A percentile compares a stretch with the other conserved stretches of the same genome.
phyloP scores from a whole-genome alignment of 1,284 basidiomycete genomes.

The Trichosporon sp. region DNA sequence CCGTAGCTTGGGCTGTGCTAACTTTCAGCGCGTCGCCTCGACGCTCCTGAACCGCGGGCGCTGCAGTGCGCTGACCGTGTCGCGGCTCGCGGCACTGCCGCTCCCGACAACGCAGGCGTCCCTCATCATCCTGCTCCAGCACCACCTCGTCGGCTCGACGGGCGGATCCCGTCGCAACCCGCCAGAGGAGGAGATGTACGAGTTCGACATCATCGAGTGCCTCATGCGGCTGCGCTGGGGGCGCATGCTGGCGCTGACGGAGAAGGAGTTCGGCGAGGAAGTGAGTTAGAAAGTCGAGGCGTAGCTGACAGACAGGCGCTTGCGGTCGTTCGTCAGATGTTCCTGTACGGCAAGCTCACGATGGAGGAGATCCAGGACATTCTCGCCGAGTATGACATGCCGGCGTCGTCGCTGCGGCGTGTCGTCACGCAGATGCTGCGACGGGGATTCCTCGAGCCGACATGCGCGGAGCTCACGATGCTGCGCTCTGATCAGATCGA shows the following conservation, averaged over 20 bases:
- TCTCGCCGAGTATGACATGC: neutral
- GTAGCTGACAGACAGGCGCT: slow-evolving; percentile 56
- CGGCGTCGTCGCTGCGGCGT: slow-evolving; percentile 2
- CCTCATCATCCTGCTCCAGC: slow-evolving; percentile 80
- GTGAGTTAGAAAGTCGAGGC: slow-evolving; percentile 53
- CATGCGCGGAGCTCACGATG: slow-evolving; percentile 30
- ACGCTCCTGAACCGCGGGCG: slow-evolving; percentile 79
- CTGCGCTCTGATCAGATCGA: slow-evolving; percentile 32
- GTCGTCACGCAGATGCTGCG: slow-evolving; percentile 22
- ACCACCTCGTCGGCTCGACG: slow-evolving; percentile 83
- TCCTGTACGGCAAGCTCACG: slow-evolving; percentile 81
- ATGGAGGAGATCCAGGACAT: slow-evolving; percentile 49
- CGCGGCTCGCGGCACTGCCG: slow-evolving; percentile 64
- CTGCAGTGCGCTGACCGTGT: slow-evolving; percentile 59
- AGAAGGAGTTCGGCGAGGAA: slow-evolving; percentile 62
- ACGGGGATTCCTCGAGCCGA: slow-evolving; percentile 30
- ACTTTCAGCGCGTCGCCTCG: slow-evolving; percentile 66
- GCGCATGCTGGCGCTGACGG: slow-evolving; percentile 67
- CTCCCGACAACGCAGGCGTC: slow-evolving; percentile 59
- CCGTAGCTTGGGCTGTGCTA: neutral
- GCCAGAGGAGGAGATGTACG: slow-evolving; percentile 62
- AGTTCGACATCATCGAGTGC: slow-evolving; percentile 71
- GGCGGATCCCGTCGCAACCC: slow-evolving; percentile 53
- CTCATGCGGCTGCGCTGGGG: slow-evolving; percentile 72
- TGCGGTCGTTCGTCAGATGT: slow-evolving; percentile 66